Evolutionary conservation across 225 moss, liverwort and hornwort species (phyloP), one percentile per base, ranked within the genome.

Genomic region (Thuidium tamariscinum): DNA sequence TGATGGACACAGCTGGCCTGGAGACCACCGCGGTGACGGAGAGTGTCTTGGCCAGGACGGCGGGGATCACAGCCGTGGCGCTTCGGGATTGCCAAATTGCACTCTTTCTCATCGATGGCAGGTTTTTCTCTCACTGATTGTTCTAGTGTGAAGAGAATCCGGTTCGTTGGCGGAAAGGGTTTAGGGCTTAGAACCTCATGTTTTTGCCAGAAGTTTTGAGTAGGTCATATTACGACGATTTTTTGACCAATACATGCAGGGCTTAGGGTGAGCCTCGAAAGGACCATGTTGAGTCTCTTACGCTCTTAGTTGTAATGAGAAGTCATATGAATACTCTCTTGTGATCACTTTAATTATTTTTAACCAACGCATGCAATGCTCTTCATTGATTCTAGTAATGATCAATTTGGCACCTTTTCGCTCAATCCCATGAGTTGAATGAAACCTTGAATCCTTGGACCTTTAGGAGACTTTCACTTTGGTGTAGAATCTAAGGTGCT

Each of bases 81-180:
- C 92, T 99, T 54, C 90, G 91, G 69, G 93, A 93, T 84, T 97
- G 97, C 79, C 96, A 97, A 73, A 93, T 99, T 80, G 99, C 97
- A n/a, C 92, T 99, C 42, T 97, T 99, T 85, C 92, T 97, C 85
- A 94, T 99, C 87, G 99, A 99, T 92, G 97, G 95, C 89, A 95
- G 96, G 97, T 97, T 89, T 42, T 57, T 11, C 68, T 87, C 89
- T 61, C 82, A 52, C 82, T 81, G 69, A 73, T 27, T 84, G 56
- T 80, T n/a, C 63, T 26, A 37, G 26, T 77, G 55, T 26, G 76
- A 55, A 55, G 37, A 23, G 55, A 76, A 55, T 25, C 16, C 22
- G 13, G 44, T 42, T 32, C 5, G 34, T 20, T 44, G 13, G 44
- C 60, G 32, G 18, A 32, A 22, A n/a, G 78, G n/a, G 9, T 85